Evolutionary conservation across 495 filamentous ascomycete species (phyloP).

Genomic region (Venustampulla echinocandica): DNA sequence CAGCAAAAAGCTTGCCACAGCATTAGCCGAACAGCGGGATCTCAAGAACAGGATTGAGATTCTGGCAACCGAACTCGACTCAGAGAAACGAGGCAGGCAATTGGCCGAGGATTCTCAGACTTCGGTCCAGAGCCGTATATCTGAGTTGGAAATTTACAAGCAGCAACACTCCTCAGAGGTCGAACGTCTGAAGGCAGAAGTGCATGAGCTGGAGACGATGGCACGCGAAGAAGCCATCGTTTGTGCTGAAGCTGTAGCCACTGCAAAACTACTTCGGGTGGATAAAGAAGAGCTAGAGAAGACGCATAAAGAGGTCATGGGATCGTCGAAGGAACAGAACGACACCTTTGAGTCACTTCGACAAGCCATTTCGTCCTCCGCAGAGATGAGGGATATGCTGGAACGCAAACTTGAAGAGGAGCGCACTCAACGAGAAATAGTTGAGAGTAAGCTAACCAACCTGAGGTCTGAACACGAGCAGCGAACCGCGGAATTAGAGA

Average conservation of each 20-base stretch:
- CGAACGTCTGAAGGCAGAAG: slow-evolving; percentile 73
- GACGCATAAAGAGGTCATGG: slow-evolving; percentile 58
- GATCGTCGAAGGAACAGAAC: slow-evolving; percentile 61
- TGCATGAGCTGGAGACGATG: slow-evolving; percentile 66
- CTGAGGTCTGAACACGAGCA: slow-evolving; percentile 82
- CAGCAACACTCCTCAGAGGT: slow-evolving; percentile 73
- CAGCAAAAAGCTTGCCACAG: slow-evolving; percentile 68
- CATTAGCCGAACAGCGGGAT: slow-evolving; percentile 69
- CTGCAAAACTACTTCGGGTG: slow-evolving; percentile 61
- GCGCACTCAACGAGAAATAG: slow-evolving; percentile 57
- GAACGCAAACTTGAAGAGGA: slow-evolving; percentile 84
- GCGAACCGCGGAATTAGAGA: slow-evolving; percentile 70
- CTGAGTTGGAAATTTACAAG: slow-evolving; percentile 72
- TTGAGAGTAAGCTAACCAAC: slow-evolving; percentile 73
- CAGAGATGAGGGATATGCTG: slow-evolving; percentile 62
- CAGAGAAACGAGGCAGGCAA: slow-evolving; percentile 70
- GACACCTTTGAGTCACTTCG: slow-evolving; percentile 65
- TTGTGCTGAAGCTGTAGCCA: slow-evolving; percentile 64
- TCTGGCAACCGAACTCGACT: slow-evolving; percentile 59
- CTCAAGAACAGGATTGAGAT: slow-evolving; percentile 61
- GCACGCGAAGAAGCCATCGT: slow-evolving; percentile 70
- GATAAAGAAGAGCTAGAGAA: slow-evolving; percentile 74
- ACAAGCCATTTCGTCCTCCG: slow-evolving; percentile 69
- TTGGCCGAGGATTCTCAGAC: slow-evolving; percentile 82
- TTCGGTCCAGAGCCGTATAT: slow-evolving; percentile 71